phyloP scores from a whole-genome alignment of 1,139 yeast species.

The Taphrina populina region DNA sequence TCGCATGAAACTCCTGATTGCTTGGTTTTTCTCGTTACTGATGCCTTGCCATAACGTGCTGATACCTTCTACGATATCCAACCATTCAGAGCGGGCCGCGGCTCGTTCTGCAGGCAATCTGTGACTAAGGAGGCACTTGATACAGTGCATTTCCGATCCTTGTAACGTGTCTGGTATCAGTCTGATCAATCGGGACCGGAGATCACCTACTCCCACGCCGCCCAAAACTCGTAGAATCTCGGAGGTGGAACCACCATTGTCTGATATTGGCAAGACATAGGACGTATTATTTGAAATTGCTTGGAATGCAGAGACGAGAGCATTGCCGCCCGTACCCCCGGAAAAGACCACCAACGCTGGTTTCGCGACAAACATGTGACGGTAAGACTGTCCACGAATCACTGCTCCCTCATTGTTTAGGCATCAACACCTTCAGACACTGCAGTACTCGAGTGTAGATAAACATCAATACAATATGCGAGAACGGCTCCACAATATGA shows the following conservation, averaged over 20 bases:
- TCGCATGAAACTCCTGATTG: constrained; percentile 71
- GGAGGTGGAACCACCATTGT: constrained; percentile 93
- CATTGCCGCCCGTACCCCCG: constrained; percentile 8
- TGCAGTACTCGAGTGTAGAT: too few relatives aligned
- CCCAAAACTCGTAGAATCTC: constrained; percentile 86
- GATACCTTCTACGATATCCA: constrained; percentile 71
- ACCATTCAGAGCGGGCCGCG: constrained; percentile 71
- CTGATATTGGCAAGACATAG: constrained; percentile 79
- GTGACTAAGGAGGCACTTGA: constrained; percentile 54
- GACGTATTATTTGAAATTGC: constrained; percentile 46
- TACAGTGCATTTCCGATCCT: constrained; percentile 40
- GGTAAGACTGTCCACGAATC: too few relatives aligned
- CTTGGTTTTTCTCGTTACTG: constrained; percentile 65
- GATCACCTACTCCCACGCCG: constrained; percentile 94
- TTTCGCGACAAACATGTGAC: too few relatives aligned
- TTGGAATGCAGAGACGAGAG: constrained; percentile 44
- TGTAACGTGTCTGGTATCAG: constrained; percentile 55
- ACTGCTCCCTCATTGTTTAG: too few relatives aligned
- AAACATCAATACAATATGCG: too few relatives aligned
- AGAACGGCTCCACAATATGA: too few relatives aligned
- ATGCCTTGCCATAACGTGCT: constrained; percentile 67
- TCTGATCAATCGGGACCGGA: constrained; percentile 75
- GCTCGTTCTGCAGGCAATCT: constrained; percentile 58
- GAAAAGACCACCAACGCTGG: constrained; percentile 6
- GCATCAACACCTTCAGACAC: too few relatives aligned